Base-by-base conservation (phyloP, 345 rosid species). In the Eucalyptus victrix region DNA sequence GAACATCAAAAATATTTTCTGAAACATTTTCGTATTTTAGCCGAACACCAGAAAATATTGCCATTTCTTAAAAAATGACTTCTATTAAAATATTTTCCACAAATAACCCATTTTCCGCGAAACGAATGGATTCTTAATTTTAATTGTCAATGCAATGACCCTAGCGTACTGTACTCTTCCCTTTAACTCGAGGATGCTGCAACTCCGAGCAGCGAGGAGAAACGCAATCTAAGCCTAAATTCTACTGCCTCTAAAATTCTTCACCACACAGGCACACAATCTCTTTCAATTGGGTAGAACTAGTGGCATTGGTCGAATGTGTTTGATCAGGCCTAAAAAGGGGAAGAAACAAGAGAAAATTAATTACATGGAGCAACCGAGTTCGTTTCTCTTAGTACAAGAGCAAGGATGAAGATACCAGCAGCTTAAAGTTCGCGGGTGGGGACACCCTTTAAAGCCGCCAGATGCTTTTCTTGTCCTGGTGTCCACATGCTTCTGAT, bases 1-100 rank as follows among this genome's bases (percentile, higher is more conserved):
- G 53, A 50, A 50, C 53, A 50, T 8, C 53, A 50, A 16, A 50
- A 50, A 50, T 50, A 50, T 50, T 50, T 50, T 50, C 3, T 16
- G 0, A 16, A 50, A 50, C 1, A 50, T 50, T 50, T 50, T 50
- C 8, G 0, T 0, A 16, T 16, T 50, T 50, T 50, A 16, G 0
- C 1, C 8, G 8, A 50, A 50, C 8, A 50, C 19, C 8, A 50
- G 0, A 50, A 50, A 50, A 50, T 50, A 50, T 15, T 16, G 53
- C 7, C 0, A 50, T 50, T 50, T 50, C 53, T 19, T 50, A 16
- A 16, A 50, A 50, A 50, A 50, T 50, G 1, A 50, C 53, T 50
- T 50, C 7, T 50, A 6, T 6, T 6, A 50, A 50, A 50, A 50
- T 50, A 16, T 6, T 50, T 50, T 50, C 8, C 53, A 6, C 8